Conservation (phyloP, 306 rosid species). For the Dicorynia guianensis region DNA sequence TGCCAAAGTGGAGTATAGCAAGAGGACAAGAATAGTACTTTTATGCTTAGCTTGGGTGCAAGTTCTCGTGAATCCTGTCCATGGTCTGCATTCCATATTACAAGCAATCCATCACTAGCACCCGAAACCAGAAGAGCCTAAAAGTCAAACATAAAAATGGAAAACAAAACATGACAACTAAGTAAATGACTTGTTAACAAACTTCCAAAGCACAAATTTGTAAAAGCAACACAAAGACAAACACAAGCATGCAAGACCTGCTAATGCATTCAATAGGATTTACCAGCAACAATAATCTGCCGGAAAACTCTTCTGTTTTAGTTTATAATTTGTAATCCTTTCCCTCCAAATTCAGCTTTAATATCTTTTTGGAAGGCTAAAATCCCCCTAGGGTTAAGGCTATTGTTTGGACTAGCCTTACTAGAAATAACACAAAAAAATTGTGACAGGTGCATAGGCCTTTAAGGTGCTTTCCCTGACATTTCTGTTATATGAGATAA, state of each 20-base stretch:
- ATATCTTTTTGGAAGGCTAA: neutral
- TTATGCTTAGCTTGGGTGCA: conserved; percentile 94
- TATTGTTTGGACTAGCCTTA: neutral
- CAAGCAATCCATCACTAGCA: conserved; percentile 93
- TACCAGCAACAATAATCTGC: conserved; percentile 32
- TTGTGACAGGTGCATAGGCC: neutral
- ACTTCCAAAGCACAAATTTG: conserved; percentile 17
- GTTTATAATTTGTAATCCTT: neutral
- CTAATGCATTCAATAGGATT: conserved; percentile 8
- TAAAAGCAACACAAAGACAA: conserved; percentile 12
- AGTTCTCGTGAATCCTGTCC: conserved; percentile 97
- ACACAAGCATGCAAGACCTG: conserved; percentile 30
- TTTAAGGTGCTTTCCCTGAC: conserved; percentile 6
- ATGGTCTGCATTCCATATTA: conserved; percentile 98
- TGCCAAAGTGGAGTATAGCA: conserved; percentile 14
- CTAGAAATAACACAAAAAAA: neutral
- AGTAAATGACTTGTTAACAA: conserved; percentile 17
- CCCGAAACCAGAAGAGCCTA: conserved; percentile 98
- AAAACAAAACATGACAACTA: conserved; percentile 14
- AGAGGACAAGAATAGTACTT: conserved; percentile 55
- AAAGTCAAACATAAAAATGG: conserved; percentile 41
- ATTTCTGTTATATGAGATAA: neutral
- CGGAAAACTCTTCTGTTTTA: conserved; percentile 24
- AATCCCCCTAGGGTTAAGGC: neutral
- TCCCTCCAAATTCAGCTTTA: conserved; percentile 4